A percentile compares a stretch with the other conserved stretches of the same genome.
Conservation (phyloP, 371 early-diverging fungal genomes). For the Chytridium lagenaria region DNA sequence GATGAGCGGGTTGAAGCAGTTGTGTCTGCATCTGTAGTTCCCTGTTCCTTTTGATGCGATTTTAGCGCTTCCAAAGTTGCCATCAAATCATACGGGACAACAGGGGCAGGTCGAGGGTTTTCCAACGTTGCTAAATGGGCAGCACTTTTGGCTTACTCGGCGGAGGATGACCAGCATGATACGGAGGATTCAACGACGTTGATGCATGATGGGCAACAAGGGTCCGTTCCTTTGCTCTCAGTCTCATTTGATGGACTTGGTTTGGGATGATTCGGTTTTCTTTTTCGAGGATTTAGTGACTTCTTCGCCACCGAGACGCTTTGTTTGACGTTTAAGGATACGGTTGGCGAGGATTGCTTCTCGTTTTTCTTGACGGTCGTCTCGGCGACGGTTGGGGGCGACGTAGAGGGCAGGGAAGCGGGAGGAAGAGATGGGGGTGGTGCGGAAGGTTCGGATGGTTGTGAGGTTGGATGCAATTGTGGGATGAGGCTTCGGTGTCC, state of each 20-base stretch:
- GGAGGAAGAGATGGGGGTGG: conserved; percentile 8
- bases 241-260: conserved; percentile 10
- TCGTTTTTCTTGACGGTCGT: conserved; percentile 1
- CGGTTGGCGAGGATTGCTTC: conserved; percentile 21
- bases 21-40: neutral
- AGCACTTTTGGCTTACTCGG: conserved; percentile 12
- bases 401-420: conserved; percentile 32
- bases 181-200: neutral
- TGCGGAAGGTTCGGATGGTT: conserved; percentile 10
- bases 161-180: neutral
- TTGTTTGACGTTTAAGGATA: neutral
- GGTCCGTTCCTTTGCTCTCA: neutral
- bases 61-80: conserved; percentile 30
- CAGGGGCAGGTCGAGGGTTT: conserved; percentile 17
- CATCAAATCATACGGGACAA: conserved; percentile 34
- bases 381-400: conserved; percentile 22
- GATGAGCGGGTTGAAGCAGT: conserved; percentile 2
- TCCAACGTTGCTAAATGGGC: conserved; percentile 24
- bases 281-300: neutral
- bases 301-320: neutral
- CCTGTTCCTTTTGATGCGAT: neutral
- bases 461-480: neutral
- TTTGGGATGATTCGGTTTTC: neutral
- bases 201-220: neutral
- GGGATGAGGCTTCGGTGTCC: neutral